Base-by-base conservation (phyloP, 106 monocot genomes). In the Iris macrosiphon region DNA sequence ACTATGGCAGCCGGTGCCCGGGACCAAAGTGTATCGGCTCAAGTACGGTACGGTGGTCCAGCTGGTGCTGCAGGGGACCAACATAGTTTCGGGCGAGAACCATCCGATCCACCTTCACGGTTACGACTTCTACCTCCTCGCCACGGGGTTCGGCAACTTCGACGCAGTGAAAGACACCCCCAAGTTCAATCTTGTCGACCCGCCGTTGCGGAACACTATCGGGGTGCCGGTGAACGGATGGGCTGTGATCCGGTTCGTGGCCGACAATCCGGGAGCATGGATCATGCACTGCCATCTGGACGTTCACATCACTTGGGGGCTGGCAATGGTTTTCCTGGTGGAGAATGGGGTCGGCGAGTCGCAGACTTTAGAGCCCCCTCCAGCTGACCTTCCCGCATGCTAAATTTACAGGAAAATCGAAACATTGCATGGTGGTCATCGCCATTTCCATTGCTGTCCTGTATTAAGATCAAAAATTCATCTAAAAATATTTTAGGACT, bases 21-120 rank as follows among this genome's bases (percentile, higher is more conserved):
- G 74, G 0, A 81, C 87, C 7, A 73, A 65, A 45, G 61, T 71
- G 45, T 65, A 55, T 27, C 59, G 31, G 6, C 24, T 87, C 6
- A 68, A 60, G 54, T 87, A 51, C 24, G 78, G 78, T 11, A 31
- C 81, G 0, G 71, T 63, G 8, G 78, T 82, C 32, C 72, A 87
- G 34, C 21, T 87, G 18, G 87, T 87, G 42, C 26, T 82, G 45
- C 87, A 87, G 61, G 87, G 62, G 20, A 88, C 87, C 9, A 75
- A 74, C 33, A 88, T 88, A 0, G 15, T 75, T 12, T 56, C 57
- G 0, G 67, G 57, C 0, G 87, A 88, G 60, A 72, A 75, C 47
- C 87, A 88, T 37, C 87, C 87, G 2, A 75, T 88, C 31, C 87
- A 88, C 51, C 55, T 88, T 27, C 87, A 88, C 16, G 87, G 82